These are phyloP conservation scores for Coniochaeta prunicola DNA, from an alignment of 2,329 filamentous ascomycete species.

Conservation along the genomic window DNA sequence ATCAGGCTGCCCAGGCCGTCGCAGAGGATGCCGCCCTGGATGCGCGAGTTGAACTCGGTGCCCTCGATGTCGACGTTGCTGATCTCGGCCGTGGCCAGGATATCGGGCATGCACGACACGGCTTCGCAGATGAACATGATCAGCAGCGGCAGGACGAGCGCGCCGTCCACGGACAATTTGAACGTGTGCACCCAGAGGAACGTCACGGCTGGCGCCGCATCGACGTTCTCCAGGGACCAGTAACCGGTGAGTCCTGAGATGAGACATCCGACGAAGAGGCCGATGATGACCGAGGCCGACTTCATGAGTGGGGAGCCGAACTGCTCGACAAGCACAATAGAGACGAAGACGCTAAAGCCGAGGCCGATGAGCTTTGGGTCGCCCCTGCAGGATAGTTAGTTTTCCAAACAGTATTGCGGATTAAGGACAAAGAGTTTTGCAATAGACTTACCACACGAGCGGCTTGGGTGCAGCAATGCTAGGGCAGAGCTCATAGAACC, in stretches of 20 bases:
- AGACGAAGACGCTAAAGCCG: slow-evolving; percentile 60
- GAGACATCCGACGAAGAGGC: slow-evolving; percentile 59
- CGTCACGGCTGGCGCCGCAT: slow-evolving; percentile 53
- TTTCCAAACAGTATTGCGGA: not conserved
- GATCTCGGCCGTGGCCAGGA: slow-evolving; percentile 49
- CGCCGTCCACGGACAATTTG: slow-evolving; percentile 56
- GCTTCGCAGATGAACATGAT: slow-evolving; percentile 63
- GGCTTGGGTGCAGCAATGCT: slow-evolving; percentile 50
- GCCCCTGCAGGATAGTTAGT: slow-evolving; percentile 24
- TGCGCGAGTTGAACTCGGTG: slow-evolving; percentile 56
- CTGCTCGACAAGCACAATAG: slow-evolving; percentile 61
- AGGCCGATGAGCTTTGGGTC: slow-evolving; percentile 59
- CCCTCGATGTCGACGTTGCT: slow-evolving; percentile 49
- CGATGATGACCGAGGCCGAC: slow-evolving; percentile 57
- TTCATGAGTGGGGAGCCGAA: slow-evolving; percentile 67
- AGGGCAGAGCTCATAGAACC: slow-evolving; percentile 50
- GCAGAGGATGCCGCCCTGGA: slow-evolving; percentile 61
- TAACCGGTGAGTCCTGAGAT: slow-evolving; percentile 60
- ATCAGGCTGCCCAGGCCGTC: slow-evolving; percentile 60
- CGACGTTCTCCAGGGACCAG: slow-evolving; percentile 52
- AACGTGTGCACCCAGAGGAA: slow-evolving; percentile 68
- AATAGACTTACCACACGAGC: slow-evolving; percentile 36
- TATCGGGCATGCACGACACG: slow-evolving; percentile 51
- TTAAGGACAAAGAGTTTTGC: not conserved
- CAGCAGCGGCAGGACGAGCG: slow-evolving; percentile 57